Evolutionary conservation across 129 eudicot genomes (phyloP).

Genomic region (Smallanthus sonchifolius): DNA sequence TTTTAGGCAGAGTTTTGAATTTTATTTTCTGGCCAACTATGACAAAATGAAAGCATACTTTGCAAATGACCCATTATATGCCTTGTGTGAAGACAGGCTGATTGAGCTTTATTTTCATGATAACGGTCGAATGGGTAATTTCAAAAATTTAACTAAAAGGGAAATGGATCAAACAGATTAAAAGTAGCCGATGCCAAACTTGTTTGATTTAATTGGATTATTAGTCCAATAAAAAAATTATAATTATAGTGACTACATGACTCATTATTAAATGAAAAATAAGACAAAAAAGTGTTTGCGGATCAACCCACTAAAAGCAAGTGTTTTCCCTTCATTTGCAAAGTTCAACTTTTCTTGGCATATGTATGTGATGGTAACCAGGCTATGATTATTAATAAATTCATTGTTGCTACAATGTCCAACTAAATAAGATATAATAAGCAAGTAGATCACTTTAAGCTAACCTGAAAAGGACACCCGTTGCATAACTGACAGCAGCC

Average conservation of each 20-base stretch:
- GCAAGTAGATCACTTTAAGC: constrained; percentile 18
- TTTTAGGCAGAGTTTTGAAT: not conserved
- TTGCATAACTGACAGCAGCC: constrained; percentile 92
- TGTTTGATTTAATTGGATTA: not conserved
- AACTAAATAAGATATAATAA: constrained; percentile 1
- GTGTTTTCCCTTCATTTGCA: not conserved
- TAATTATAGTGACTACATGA: not conserved
- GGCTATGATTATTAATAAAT: constrained; percentile 2
- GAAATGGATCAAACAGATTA: not conserved
- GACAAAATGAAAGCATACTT: not conserved
- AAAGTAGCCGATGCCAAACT: not conserved
- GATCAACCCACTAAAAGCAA: not conserved
- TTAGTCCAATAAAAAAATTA: not conserved
- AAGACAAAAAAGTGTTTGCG: not conserved
- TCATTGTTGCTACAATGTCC: not conserved
- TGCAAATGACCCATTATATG: not conserved
- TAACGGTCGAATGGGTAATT: not conserved
- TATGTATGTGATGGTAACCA: not conserved
- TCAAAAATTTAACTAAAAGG: not conserved
- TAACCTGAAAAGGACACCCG: constrained; percentile 87
- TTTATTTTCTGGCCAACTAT: not conserved
- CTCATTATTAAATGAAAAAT: too few species aligned
- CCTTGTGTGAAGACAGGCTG: not conserved
- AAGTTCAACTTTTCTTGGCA: not conserved
- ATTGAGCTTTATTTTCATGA: not conserved